phyloP scores from a whole-genome alignment of 805 yeast species.

The Ogataea nitratoaversa region DNA sequence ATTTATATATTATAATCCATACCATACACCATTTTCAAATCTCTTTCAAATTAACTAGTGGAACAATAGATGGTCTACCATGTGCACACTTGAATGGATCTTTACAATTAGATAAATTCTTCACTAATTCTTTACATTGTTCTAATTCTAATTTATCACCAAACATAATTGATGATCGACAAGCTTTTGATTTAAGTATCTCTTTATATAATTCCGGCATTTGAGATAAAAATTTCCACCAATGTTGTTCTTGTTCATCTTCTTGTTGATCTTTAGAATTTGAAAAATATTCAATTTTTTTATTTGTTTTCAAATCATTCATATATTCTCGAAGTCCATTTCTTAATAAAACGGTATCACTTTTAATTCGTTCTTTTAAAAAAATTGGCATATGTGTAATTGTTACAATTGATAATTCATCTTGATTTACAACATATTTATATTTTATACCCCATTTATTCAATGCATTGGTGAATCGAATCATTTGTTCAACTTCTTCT shows the following conservation, averaged over 20 bases:
- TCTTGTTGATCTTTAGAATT: neutral
- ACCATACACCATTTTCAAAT: neutral
- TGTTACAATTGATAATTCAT: conserved; percentile 6
- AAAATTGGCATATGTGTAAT: conserved; percentile 44
- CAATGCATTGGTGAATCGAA: conserved; percentile 27
- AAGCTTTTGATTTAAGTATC: conserved; percentile 55
- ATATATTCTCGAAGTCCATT: conserved; percentile 40
- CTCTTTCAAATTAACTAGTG: conserved; percentile 29
- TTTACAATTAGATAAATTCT: conserved; percentile 41
- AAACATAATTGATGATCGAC: conserved; percentile 67
- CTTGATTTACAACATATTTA: neutral
- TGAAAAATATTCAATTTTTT: conserved; percentile 19
- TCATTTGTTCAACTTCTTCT: conserved; percentile 32
- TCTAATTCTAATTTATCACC: conserved; percentile 46
- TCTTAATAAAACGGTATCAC: conserved; percentile 29
- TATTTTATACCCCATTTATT: conserved; percentile 42
- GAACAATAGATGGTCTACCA: conserved; percentile 72
- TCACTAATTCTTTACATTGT: conserved; percentile 45
- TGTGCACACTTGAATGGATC: conserved; percentile 82
- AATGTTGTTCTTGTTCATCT: conserved; percentile 9
- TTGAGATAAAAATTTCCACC: conserved; percentile 37
- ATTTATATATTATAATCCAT: too few relatives aligned
- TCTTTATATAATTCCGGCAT: conserved; percentile 52
- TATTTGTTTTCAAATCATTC: conserved; percentile 36
- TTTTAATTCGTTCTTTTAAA: conserved; percentile 23